Conservation (phyloP, 106 monocot genomes). For the Triglochin maritima region DNA sequence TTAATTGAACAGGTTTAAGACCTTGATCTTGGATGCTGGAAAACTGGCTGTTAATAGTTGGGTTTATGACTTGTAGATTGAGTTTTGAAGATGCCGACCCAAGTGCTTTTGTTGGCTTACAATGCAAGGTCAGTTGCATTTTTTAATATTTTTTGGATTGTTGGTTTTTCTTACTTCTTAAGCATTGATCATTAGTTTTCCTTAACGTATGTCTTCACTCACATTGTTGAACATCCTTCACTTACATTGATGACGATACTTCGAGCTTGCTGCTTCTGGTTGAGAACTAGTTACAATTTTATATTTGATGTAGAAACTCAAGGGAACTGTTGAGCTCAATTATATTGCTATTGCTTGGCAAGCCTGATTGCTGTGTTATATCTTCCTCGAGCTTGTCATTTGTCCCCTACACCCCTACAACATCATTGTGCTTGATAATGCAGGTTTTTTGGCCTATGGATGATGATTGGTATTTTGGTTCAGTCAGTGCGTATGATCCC, state of each 20-base stretch:
- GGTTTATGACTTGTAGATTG: conserved; percentile 30
- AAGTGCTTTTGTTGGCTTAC: conserved; percentile 54
- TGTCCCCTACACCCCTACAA: neutral
- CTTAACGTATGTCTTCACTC: no score
- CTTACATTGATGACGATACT: no score
- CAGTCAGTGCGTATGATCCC: conserved; percentile 38
- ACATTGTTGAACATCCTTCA: no score
- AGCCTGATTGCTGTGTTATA: neutral
- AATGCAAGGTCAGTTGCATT: conserved; percentile 64
- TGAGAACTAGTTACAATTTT: no score
- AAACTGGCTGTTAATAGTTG: no score
- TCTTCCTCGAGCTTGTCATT: neutral
- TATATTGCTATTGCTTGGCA: neutral
- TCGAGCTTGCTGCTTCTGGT: no score
- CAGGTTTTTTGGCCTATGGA: conserved; percentile 98
- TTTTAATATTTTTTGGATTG: neutral
- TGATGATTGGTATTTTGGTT: conserved; percentile 78
- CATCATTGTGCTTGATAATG: neutral
- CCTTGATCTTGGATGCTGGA: neutral
- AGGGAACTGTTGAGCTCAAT: no score
- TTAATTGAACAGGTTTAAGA: neutral
- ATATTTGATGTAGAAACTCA: no score
- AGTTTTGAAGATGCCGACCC: conserved; percentile 64
- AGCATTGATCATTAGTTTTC: no score
- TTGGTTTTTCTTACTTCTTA: neutral